phyloP scores from a whole-genome alignment of 495 filamentous ascomycete species.

The Extremus antarcticus region DNA sequence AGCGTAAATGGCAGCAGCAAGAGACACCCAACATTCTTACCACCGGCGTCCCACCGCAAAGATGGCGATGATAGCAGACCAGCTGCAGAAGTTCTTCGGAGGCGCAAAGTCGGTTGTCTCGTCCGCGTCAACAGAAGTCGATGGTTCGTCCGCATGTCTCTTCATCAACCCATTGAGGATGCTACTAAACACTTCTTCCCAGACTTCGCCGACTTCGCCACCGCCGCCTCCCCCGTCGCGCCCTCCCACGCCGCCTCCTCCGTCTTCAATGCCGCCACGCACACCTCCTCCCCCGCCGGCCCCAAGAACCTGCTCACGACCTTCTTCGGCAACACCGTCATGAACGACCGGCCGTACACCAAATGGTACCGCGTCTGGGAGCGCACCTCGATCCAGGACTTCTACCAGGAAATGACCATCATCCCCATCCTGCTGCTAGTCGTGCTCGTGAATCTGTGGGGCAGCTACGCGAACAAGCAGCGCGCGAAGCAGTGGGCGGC shows the following conservation, averaged over 20 bases:
- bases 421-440: slow-evolving; percentile 61
- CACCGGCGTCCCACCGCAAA: not conserved
- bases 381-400: slow-evolving; percentile 67
- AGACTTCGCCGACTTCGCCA: slow-evolving; percentile 44
- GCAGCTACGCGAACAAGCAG: slow-evolving; percentile 63
- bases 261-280: slow-evolving; percentile 36
- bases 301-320: slow-evolving; percentile 19
- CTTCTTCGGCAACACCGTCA: slow-evolving; percentile 1
- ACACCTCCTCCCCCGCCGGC: slow-evolving; percentile 30
- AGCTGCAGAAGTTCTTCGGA: slow-evolving; percentile 28
- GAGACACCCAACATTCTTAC: no score
- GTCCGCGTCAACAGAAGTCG: slow-evolving; percentile 18
- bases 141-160: slow-evolving; percentile 3
- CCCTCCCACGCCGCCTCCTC: slow-evolving; percentile 33
- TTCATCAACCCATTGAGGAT: slow-evolving; percentile 4
- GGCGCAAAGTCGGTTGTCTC: slow-evolving; percentile 21
- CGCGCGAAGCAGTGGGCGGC: slow-evolving; percentile 73
- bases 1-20: no score
- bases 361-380: slow-evolving; percentile 97
- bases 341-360: slow-evolving; percentile 51
- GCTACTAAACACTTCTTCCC: not conserved
- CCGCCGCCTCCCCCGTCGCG: slow-evolving; percentile 29
- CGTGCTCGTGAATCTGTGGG: slow-evolving; percentile 71
- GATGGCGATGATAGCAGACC: slow-evolving; percentile 22
- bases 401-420: slow-evolving; percentile 77